Base-by-base conservation (phyloP, 192 early-diverging fungal genomes). In the Coemansia interrupta region DNA sequence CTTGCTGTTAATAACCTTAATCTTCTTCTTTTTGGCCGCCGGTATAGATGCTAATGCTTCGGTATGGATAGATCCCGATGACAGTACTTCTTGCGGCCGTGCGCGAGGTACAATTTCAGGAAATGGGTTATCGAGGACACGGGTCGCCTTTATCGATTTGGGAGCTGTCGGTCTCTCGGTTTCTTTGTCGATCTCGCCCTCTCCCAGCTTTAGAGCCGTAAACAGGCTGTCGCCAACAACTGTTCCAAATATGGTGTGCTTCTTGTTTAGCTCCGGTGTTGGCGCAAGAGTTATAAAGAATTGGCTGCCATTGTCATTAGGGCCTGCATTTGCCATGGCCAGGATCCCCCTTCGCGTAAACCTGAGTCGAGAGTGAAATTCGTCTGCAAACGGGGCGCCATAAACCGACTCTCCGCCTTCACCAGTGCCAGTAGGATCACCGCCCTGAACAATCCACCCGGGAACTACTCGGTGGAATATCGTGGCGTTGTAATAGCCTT, bases 211-310 rank as follows among this genome's bases (percentile, higher is more conserved):
- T 18, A 98, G 70, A 3, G 94, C 83, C 44, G 92, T 96, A 70
- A 89, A 98, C 28, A 98, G 65, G 8, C 94, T 94, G 63, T 94
- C 87, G 26, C 92, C 95, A 36, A 87, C 92, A 22, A 96, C 90
- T 50, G 89, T 89, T 19, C 92, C 95, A 85, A 98, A 98, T 28
- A 98, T 82, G 0, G 95, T 96, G 68, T 94, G 87, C 63, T 92
- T 92, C 29, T 87, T 85, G 32, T 93, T 89, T 14, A 98, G 73
- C 62, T 94, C 92, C 26, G 86, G 84, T 2, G 94, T 83, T 3
- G 84, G 63, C 58, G 90, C 89, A 24, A 98, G 82, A 0, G 95
- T 96, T 58, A 98, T 90, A 66, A 98, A 98, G 60, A 98, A 98
- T 79, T 98, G 95, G 60, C 88, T 91, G 23, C 78, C 79, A 73